Conservation (phyloP, 768 basidiomycete genomes). For the Mycena venus region DNA sequence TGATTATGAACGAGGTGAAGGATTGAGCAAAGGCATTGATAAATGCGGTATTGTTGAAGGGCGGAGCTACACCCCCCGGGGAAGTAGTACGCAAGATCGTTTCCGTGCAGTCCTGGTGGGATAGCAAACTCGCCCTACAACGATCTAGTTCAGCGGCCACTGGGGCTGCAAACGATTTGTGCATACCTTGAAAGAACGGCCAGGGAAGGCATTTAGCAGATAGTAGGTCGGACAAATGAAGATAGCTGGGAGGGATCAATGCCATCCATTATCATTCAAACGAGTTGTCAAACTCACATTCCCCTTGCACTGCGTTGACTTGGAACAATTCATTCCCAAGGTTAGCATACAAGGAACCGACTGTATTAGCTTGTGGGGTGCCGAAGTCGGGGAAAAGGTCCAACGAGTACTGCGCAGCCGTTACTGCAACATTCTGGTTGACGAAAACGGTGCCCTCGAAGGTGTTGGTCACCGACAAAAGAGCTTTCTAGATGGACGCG, state of each 20-base stretch:
- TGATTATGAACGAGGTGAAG: slow-evolving; percentile 27
- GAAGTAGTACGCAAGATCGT: slow-evolving; percentile 47
- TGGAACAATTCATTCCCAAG: slow-evolving; percentile 30
- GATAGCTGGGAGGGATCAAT: slow-evolving; percentile 39
- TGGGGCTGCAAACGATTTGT: background rate
- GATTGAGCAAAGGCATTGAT: slow-evolving; percentile 30
- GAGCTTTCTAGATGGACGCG: slow-evolving; percentile 32
- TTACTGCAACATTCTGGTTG: slow-evolving; percentile 24
- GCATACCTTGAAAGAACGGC: slow-evolving; percentile 47
- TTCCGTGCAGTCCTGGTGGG: slow-evolving; percentile 42
- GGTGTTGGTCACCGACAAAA: slow-evolving; percentile 40
- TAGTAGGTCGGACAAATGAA: slow-evolving; percentile 49
- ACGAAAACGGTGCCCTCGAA: slow-evolving; percentile 47
- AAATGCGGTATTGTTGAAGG: slow-evolving; percentile 23
- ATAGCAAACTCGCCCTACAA: slow-evolving; percentile 43
- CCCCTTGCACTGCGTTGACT: slow-evolving; percentile 33
- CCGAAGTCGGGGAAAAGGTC: slow-evolving; percentile 36
- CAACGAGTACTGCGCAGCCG: slow-evolving; percentile 25
- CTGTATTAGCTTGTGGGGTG: slow-evolving; percentile 15
- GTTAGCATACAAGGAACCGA: slow-evolving; percentile 26
- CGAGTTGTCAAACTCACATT: slow-evolving; percentile 34
- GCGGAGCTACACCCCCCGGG: background rate
- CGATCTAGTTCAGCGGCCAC: background rate
- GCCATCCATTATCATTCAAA: background rate
- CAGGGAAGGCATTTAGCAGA: slow-evolving; percentile 42